Base-by-base conservation (phyloP, 164 flowering plant species). In the Nymphaea thermarum region DNA sequence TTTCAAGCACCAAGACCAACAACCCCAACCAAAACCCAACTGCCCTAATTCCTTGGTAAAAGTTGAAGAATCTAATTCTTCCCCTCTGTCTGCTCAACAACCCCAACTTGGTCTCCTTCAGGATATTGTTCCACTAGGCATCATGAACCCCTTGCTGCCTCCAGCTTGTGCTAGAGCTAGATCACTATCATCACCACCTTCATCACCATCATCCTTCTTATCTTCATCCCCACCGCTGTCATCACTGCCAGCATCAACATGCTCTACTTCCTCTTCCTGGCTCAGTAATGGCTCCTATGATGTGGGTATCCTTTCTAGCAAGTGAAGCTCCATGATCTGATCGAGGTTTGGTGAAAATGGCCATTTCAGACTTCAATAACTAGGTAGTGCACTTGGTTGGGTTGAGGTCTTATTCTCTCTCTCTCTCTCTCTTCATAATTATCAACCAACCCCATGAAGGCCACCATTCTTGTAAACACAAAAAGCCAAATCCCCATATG, bases 91-190 rank as follows among this genome's bases (percentile, higher is more conserved):
- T 51, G 8, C 57, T 15, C 57, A 4, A 51, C 57, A 10, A 51
- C 8, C 57, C 8, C 57, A 10, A 51, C 57, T 51, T 51, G 96
- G 98, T 43, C 70, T 93, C 79, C 96, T 93, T 64, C 90, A 93
- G 76, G 98, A 93, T 82, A 65, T 90, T 75, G 96, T 93, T 71
- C 93, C 96, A 17, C 43, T 79, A 63, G 65, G 75, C 70, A 75
- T 93, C n/a, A 65, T 88, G 43, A 86, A 83, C 15, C 96, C 98
- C 6, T 66, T 70, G 4, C 76, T 42, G 82, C 15, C 96, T 96
- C 5, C 66, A 69, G 3, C 75, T 42, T 62, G 17, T 62, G 64
- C 3, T 4, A 41, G 12, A 12, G n/a, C 42, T 55, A 8, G 60
- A 8, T 55, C 60, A 8, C 60, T 55, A 10, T 55, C 60, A 8